Percentiles rank a stretch among this genome's conserved stretches.
Evolutionary conservation across 805 yeast species (phyloP).

Genomic region (Ogataea thermomethanolica): DNA sequence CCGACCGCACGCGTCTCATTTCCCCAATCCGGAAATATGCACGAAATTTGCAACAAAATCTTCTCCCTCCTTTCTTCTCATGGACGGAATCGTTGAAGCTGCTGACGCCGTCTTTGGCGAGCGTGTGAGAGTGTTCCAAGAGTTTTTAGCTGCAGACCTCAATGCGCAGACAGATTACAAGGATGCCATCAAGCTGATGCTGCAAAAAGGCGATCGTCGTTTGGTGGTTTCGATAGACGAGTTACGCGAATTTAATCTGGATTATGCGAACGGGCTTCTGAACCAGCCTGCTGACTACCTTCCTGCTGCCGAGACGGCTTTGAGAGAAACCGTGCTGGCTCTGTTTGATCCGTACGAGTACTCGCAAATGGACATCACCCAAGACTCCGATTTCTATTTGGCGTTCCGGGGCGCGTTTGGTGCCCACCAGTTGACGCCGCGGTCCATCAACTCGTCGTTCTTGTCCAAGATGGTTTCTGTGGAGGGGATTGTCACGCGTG

Average conservation of each 20-base stretch:
- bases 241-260: conserved; percentile 71
- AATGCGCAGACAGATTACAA: conserved; percentile 57
- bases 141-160: conserved; percentile 59
- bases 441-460: conserved; percentile 74
- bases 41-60: conserved; percentile 6
- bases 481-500: conserved; percentile 94
- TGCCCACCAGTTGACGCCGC: conserved; percentile 78
- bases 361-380: conserved; percentile 49
- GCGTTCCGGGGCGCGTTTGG: conserved; percentile 93
- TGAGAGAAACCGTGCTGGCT: conserved; percentile 73
- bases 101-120: conserved; percentile 56
- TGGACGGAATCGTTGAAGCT: conserved; percentile 28
- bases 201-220: conserved; percentile 62
- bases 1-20: conserved; percentile 10
- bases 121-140: conserved; percentile 84
- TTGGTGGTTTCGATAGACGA: conserved; percentile 80
- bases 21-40: conserved; percentile 7
- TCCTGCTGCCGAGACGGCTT: conserved; percentile 86
- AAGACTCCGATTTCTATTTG: conserved; percentile 63
- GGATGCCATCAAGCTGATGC: conserved; percentile 68
- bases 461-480: conserved; percentile 80
- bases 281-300: conserved; percentile 76
- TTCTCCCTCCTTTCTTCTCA: conserved; percentile 10
- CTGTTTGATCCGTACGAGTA: conserved; percentile 62
- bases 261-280: conserved; percentile 73